These are phyloP conservation scores for Geotrichum citri-aurantii DNA, from an alignment of 1,139 yeast genomes.

Conservation along the genomic window DNA sequence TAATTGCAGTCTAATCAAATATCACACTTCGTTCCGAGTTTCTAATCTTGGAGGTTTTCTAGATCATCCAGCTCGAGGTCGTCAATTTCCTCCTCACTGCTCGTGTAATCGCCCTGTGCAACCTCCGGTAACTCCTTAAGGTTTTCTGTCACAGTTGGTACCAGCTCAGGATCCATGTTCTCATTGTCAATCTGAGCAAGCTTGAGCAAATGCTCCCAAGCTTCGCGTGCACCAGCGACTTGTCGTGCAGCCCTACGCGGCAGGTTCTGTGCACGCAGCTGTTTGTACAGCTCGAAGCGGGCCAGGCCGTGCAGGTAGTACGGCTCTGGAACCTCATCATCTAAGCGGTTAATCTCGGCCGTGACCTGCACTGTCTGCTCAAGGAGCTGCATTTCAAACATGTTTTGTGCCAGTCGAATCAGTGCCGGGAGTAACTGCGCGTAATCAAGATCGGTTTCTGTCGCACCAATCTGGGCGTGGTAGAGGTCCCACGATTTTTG, in stretches of 20 bases:
- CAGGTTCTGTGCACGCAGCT: constrained; percentile 9
- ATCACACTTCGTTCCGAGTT: background rate
- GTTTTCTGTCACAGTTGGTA: constrained; percentile 27
- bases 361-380: constrained; percentile 61
- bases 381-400: constrained; percentile 65
- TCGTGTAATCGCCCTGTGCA: constrained; percentile 25
- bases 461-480: constrained; percentile 45
- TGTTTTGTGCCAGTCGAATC: constrained; percentile 53
- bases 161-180: constrained; percentile 32
- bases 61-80: constrained; percentile 19
- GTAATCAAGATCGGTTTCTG: constrained; percentile 29
- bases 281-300: constrained; percentile 43
- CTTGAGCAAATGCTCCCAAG: constrained; percentile 27
- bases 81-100: constrained; percentile 26
- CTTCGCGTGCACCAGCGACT: constrained; percentile 33
- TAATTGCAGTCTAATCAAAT: too few relatives aligned
- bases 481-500: constrained; percentile 69
- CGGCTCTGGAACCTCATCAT: constrained; percentile 75
- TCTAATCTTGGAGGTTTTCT: constrained; percentile 20
- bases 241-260: constrained; percentile 27
- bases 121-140: constrained; percentile 38
- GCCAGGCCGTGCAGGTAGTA: constrained; percentile 80
- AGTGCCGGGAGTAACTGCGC: constrained; percentile 52
- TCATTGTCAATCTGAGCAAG: constrained; percentile 24
- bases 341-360: constrained; percentile 60